These are phyloP conservation scores for Aspergillus brasiliensis DNA, from an alignment of 2,329 filamentous ascomycete species.

Conservation along the genomic window DNA sequence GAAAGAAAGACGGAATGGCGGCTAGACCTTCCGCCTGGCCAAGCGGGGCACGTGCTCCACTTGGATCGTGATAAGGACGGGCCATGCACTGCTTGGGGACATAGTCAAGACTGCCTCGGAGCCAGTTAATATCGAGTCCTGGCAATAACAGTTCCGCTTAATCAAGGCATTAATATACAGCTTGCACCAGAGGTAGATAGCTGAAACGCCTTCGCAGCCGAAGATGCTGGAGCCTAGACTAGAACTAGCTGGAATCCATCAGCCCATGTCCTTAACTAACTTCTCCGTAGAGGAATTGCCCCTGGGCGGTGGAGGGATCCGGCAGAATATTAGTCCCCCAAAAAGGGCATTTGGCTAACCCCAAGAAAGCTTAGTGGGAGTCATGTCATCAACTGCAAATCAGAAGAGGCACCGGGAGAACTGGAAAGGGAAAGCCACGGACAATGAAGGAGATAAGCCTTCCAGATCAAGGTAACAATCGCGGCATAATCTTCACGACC, in stretches of 20 bases:
- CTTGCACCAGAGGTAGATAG: neutral
- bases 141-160: neutral
- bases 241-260: neutral
- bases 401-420: neutral
- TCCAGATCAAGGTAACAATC: neutral
- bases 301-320: neutral
- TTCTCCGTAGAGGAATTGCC: neutral
- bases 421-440: no score
- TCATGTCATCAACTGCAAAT: neutral
- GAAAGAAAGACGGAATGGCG: neutral
- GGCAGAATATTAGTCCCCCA: neutral
- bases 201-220: neutral
- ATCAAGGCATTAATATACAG: neutral
- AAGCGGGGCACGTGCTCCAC: neutral
- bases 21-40: neutral
- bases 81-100: neutral
- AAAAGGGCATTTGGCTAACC: neutral
- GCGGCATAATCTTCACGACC: neutral
- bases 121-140: neutral
- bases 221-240: neutral
- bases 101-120: neutral
- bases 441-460: neutral
- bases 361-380: neutral
- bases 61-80: constrained; percentile 1
- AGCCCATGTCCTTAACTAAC: neutral